A percentile compares a stretch with the other conserved stretches of the same genome.
phyloP scores from a whole-genome alignment of 345 rosid species.

The Xanthoceras sorbifolium region DNA sequence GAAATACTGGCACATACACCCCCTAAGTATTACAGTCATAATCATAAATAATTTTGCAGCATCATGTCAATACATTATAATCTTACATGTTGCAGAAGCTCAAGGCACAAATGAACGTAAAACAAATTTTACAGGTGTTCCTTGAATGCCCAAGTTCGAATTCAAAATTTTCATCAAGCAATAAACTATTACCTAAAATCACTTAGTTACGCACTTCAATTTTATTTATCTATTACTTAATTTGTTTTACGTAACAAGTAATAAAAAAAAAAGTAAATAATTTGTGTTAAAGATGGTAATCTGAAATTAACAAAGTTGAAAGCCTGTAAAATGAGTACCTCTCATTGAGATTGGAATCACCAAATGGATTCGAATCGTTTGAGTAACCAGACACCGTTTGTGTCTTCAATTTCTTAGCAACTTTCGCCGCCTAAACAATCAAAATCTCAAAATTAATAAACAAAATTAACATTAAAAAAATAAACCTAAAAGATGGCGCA shows the following conservation, averaged over 20 bases:
- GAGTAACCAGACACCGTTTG: constrained; percentile 83
- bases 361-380: constrained; percentile 94
- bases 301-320: no score
- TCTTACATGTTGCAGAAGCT: background rate
- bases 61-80: background rate
- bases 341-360: constrained; percentile 90
- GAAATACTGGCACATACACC: background rate
- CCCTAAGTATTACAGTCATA: background rate
- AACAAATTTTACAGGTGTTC: background rate
- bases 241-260: no score
- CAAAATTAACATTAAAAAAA: background rate
- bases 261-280: no score
- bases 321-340: no score
- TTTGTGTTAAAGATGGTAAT: no score
- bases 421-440: constrained; percentile 56
- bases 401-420: constrained; percentile 79
- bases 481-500: background rate
- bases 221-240: no score
- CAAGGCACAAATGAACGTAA: background rate
- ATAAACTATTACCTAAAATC: background rate
- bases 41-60: background rate
- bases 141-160: background rate
- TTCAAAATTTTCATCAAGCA: background rate
- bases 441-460: constrained; percentile 20
- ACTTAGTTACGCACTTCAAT: background rate